Evolutionary conservation across 257 asterid species (phyloP).

Genomic region (Petunia secreta): DNA sequence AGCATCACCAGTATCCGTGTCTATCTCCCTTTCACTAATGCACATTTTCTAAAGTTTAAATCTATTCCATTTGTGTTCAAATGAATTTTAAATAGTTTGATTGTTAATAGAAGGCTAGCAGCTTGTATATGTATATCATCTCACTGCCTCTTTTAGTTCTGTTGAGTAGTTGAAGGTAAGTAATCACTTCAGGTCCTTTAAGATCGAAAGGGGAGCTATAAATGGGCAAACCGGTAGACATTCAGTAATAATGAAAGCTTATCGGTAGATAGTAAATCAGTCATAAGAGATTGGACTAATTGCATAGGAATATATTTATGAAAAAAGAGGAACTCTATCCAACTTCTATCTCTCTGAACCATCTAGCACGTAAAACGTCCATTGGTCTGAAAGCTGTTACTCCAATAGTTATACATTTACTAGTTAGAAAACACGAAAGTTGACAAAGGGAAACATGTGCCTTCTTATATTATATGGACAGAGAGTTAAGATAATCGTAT

Average conservation of each 20-base stretch:
- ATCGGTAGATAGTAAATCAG: background rate
- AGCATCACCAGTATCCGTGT: background rate
- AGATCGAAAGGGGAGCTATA: background rate
- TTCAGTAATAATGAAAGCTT: background rate
- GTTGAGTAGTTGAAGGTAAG: background rate
- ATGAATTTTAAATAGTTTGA: background rate
- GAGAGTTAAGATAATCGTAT: background rate
- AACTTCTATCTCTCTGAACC: background rate
- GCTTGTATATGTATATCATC: background rate
- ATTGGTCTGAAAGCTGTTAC: background rate
- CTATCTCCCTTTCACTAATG: background rate
- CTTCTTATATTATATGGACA: background rate
- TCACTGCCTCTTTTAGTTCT: background rate
- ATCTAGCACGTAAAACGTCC: background rate
- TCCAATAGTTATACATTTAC: background rate
- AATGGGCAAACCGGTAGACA: background rate
- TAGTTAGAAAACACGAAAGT: background rate
- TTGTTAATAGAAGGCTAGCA: background rate
- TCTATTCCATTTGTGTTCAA: background rate
- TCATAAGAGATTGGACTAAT: background rate
- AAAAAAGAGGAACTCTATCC: background rate
- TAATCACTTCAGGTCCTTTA: background rate
- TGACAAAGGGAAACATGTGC: background rate
- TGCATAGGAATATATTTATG: background rate
- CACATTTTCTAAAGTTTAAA: background rate